phyloP scores from a whole-genome alignment of 352 stramenopile genomes.

The Phytophthora capsici region DNA sequence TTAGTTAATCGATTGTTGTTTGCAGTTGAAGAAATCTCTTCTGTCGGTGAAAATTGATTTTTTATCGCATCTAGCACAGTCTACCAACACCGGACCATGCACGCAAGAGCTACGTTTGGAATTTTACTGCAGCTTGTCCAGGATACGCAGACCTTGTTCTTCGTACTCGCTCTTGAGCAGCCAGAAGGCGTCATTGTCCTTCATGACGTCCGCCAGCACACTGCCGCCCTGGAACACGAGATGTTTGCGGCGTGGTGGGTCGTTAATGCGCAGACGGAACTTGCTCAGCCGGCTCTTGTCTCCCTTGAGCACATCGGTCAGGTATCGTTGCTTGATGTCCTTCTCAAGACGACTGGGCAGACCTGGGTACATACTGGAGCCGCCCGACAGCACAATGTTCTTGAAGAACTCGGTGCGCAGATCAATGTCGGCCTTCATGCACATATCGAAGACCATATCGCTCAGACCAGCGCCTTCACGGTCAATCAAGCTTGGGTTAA shows the following conservation, averaged over 20 bases:
- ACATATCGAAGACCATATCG: constrained; percentile 98
- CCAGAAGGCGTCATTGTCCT: constrained; percentile 95
- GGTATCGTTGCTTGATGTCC: constrained; percentile 74
- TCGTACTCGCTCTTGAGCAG: constrained; percentile 95
- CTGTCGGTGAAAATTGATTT: constrained; percentile 31
- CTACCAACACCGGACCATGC: constrained; percentile 15
- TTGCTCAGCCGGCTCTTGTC: constrained; percentile 91
- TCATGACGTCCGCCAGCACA: constrained; percentile 95
- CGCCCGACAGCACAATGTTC: constrained; percentile 96
- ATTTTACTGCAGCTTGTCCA: constrained; percentile 78
- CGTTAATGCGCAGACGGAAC: constrained; percentile 95
- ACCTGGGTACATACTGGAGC: constrained; percentile 96
- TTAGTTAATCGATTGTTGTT: constrained; percentile 10
- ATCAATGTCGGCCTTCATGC: constrained; percentile 97
- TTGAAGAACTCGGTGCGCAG: constrained; percentile 97
- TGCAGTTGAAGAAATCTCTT: constrained; percentile 9
- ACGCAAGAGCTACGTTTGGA: constrained; percentile 16
- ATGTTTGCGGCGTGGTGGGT: constrained; percentile 96
- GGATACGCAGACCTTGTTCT: constrained; percentile 90
- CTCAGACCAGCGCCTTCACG: constrained; percentile 95
- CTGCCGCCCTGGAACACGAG: constrained; percentile 95
- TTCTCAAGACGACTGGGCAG: constrained; percentile 94
- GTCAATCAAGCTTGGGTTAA: constrained; percentile 97
- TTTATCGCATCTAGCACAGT: constrained; percentile 15
- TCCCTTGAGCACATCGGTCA: constrained; percentile 88